Base-by-base conservation (phyloP, 192 early-diverging fungal genomes). In the Entophlyctis luteolus region DNA sequence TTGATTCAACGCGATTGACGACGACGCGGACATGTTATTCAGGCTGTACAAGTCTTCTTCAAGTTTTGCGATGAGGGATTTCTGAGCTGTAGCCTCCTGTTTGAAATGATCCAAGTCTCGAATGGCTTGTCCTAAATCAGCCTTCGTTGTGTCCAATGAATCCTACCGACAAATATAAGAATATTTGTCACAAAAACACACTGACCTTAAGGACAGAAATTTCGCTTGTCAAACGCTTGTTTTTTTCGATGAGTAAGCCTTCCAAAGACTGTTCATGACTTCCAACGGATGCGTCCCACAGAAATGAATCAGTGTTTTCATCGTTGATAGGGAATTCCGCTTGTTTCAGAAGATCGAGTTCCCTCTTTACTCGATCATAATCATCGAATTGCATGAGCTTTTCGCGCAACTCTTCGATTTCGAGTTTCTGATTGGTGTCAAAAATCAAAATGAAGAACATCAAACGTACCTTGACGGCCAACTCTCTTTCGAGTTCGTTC, bases 321-420 rank as follows among this genome's bases (percentile, higher is more conserved):
- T 48, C 33, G 20, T 14, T n/a, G 1, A 20, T 16, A 2, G 32
- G n/a, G 23, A 62, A 60, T 31, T 70, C 68, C 18, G 62, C 54
- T 8, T 23, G 27, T 42, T 90, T 91, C 56, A 92, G 77, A 45
- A 97, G 81, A 22, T 91, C 88, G 28, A 97, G 77, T 62, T 97
- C 94, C 35, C 87, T 81, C 71, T 90, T 91, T 35, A 95, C 85
- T 63, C 90, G 86, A 55, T 92, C 88, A 49, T 96, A 96, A 65
- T 96, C 92, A 4, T 86, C 85, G 68, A 78, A 88, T 29, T 80
- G 77, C 31, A 77, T 74, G 14, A 93, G 56, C 35, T 84, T 77
- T 14, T 73, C 79, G 31, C 83, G 75, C 28, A 84, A 70, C 16
- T 78, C 70, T 33, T 77, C 76, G 2, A 82, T 76, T 77, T 91